Evolutionary conservation across 2,329 filamentous ascomycete species (phyloP).

Genomic region (Scleromitrula shiraiana): DNA sequence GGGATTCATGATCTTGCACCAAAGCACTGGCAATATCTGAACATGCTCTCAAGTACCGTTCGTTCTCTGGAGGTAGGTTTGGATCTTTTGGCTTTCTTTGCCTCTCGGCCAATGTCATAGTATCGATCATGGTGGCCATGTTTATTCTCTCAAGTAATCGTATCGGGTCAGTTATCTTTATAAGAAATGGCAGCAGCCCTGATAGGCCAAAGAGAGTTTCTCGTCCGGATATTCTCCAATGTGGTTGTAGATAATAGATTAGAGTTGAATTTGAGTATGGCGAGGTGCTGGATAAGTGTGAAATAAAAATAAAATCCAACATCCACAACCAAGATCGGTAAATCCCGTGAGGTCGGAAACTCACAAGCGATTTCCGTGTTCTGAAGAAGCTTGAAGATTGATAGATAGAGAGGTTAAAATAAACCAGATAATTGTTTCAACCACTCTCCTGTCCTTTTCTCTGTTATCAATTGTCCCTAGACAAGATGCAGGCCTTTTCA

Average conservation of each 20-base stretch:
- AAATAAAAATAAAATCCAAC: background rate
- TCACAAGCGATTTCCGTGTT: constrained; percentile 10
- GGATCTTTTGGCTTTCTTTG: constrained; percentile 54
- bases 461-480: constrained; percentile 27
- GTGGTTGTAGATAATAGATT: background rate
- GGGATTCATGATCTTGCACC: constrained; percentile 86
- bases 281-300: background rate
- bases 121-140: constrained; percentile 57
- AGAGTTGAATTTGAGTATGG: background rate
- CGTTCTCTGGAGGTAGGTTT: constrained; percentile 83
- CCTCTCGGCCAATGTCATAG: constrained; percentile 44
- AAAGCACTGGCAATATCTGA: constrained; percentile 90
- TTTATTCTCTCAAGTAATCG: background rate
- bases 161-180: no score
- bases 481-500: constrained; percentile 77
- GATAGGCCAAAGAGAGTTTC: no score
- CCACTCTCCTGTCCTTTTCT: constrained; percentile 14
- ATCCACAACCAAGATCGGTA: background rate
- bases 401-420: constrained; percentile 6
- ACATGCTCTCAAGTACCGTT: constrained; percentile 88
- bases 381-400: constrained; percentile 3
- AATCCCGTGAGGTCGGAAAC: background rate
- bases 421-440: constrained; percentile 12
- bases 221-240: background rate
- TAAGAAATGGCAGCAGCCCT: no score